Evolutionary conservation across 2,329 filamentous ascomycete species (phyloP).

Genomic region (Ophiosphaerella herpotricha): DNA sequence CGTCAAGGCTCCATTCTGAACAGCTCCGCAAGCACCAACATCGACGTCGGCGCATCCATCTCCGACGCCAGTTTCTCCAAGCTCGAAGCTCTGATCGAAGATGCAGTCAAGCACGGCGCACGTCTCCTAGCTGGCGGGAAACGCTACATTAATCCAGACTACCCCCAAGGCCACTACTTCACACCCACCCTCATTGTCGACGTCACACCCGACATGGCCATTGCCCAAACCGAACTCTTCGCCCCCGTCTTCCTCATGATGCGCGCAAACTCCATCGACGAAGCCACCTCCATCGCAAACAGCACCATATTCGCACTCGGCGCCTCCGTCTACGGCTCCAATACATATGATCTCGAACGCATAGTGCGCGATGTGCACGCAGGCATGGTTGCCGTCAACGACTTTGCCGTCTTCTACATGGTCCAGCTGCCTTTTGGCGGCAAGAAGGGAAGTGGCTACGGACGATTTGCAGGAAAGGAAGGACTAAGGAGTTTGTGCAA

Average conservation of each 20-base stretch:
- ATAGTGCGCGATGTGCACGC: slow-evolving; percentile 73
- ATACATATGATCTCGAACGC: slow-evolving; percentile 62
- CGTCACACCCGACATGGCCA: slow-evolving; percentile 81
- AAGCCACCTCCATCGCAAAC: slow-evolving; percentile 81
- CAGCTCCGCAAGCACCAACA: slow-evolving; percentile 47
- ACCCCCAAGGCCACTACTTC: slow-evolving; percentile 89
- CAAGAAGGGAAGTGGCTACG: slow-evolving; percentile 84
- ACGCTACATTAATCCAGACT: slow-evolving; percentile 70
- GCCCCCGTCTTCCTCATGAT: slow-evolving; percentile 88
- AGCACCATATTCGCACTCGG: slow-evolving; percentile 84
- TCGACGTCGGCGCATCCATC: slow-evolving; percentile 90
- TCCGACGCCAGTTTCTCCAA: slow-evolving; percentile 75
- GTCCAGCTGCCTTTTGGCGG: slow-evolving; percentile 95
- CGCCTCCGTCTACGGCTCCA: slow-evolving; percentile 79
- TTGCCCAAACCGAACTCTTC: slow-evolving; percentile 91
- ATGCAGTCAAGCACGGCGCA: slow-evolving; percentile 79
- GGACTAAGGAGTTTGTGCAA: slow-evolving; percentile 86
- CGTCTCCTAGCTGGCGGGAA: slow-evolving; percentile 79
- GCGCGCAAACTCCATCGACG: slow-evolving; percentile 66
- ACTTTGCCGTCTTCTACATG: slow-evolving; percentile 92
- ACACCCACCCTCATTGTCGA: slow-evolving; percentile 86
- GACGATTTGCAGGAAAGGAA: slow-evolving; percentile 89
- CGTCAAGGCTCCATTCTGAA: slow-evolving; percentile 74
- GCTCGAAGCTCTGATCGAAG: slow-evolving; percentile 75
- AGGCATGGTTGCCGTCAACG: slow-evolving; percentile 94